Evolutionary conservation across 2,329 filamentous ascomycete species (phyloP), one percentile per base, ranked within the genome.

Genomic region (Lachnellula cervina): DNA sequence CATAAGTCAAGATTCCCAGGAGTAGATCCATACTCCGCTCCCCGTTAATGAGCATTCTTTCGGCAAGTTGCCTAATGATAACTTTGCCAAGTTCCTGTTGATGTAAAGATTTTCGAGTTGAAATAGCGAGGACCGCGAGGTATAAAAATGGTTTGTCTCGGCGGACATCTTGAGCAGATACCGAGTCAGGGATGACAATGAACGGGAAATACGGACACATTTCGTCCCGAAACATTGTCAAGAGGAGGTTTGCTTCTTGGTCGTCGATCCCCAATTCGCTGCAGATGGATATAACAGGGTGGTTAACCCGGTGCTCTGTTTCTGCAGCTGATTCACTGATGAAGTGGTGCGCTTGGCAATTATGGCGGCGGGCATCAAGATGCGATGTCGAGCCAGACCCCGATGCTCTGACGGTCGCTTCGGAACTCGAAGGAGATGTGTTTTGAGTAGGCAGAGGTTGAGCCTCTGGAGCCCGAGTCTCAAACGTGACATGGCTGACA

Each of bases 131-230:
- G 2, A 66, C 46, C 6, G 62, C 54, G n/a, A 54, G 58, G n/a
- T 54, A 56, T 2, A 64, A 43, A n/a, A 62, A 59, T 7, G 64
- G 64, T 5, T 53, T 45, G 19, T 59, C 48, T 28, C 48, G 28
- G 11, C 54, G 54, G 25, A 66, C 50, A 3, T 54, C 25, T 35
- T 52, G 38, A 1, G 52, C 55, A 13, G 51, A 42, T 1, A 52
- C 11, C 13, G 40, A 51, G 21, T 61, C 21, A 4, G 57, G 43
- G 7, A 64, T 54, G n/a, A 46, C 50, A 9, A 64, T 56, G 52
- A 66, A 66, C 4, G 64, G 62, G 45, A 62, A 66, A 17, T 53
- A 58, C 13, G 48, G 52, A 19, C 35, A 49, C 53, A 64, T 64
- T 40, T 63, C 54, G 23, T 55, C 17, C 16, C 56, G 51, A 45